Base-by-base conservation (phyloP, 192 early-diverging fungal species). In the Backusella morwellensis region DNA sequence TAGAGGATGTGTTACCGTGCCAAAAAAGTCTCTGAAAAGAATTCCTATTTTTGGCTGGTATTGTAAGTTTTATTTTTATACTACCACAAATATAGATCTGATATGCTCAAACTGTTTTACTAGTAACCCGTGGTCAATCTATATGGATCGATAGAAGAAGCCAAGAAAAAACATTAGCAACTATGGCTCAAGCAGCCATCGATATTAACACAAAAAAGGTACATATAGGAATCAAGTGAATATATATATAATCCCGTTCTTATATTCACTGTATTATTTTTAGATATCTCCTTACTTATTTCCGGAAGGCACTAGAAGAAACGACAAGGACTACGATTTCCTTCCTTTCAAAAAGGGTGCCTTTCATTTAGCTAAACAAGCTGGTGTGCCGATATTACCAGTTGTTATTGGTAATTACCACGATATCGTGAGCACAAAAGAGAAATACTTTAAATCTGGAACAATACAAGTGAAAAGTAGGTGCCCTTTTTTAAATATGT, bases 321-420 rank as follows among this genome's bases (percentile, higher is more conserved):
- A 56, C 8, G 21, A n/a, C 8, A 21, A 56, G 1, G 54, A 56
- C 2, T 56, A 56, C 54, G n/a, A 21, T 3, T 56, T 56, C 21
- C 54, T 56, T 9, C 54, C 54, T 2, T 56, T 56, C 21, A 56
- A 56, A 21, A 56, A 56, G 23, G 54, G 54, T 21, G 54, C 54
- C n/a, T 56, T 56, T 56, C 54, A 56, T 56, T 21, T 56, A 21
- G 54, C 54, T 56, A 56, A 56, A n/a, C 54, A 56, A 56, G 54
- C 54, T 9, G n/a, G 9, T 56, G 54, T 56, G 9, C 54, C 54
- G 7, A 56, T 56, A 56, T 21, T 56, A 56, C 54, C 54, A 21
- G 21, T 56, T 21, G 54, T 56, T 9, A 56, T 56, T 21, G 54
- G 21, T 21, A 56, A 56, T 21, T 56, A 56, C 19, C 54, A 56